Evolutionary conservation across 2,329 filamentous ascomycete genomes (phyloP), one percentile per base, ranked within the genome.

Genomic region (Blumeria hordei): DNA sequence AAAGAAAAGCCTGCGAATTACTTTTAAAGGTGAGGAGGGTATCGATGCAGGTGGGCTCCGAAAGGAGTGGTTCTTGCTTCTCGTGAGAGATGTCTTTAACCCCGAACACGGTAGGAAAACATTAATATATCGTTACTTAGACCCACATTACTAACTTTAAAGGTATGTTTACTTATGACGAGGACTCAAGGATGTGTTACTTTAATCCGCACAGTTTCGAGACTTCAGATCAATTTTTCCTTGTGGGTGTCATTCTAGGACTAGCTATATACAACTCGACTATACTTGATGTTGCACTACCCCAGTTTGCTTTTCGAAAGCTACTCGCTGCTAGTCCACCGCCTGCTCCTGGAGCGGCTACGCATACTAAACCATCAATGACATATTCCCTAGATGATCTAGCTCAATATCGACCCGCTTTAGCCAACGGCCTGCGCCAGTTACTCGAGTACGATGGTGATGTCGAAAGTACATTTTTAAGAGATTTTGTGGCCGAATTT

Each of bases 231-330:
- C 87, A 94, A 60, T 95, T 85, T 67, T 94, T 92, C 64, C 74
- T 94, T 21, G 84, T 95, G 33, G 88, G 88, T 0, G 85, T 92
- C 11, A 74, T 94, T 7, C 74, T 95, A 55, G 88, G 88, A 0
- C 72, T 95, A 57, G 88, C 88, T 12, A 94, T 95, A 58, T 94
- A 94, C 69, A 94, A 95, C 67, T 93, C 86, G 2, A 94, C 86
- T 0, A 94, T 94, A 60, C 72, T 95, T 16, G 88, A 94, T 64
- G 77, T 94, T 52, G 84, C 86, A 1, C 74, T 95, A 18, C 88
- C 88, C 0, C 85, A 88, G 0, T 94, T 94, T 65, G 82, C 85
- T 1, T 95, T 94, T 65, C 81, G 86, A 60, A 94, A 94, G 66
- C 74, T 95, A 18, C 73, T 94, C 43, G 80, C 85, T 3, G 79